Percentiles rank a stretch among this genome's conserved stretches.
Conservation (phyloP, 345 rosid genomes). For the Rubroshorea leprosula region DNA sequence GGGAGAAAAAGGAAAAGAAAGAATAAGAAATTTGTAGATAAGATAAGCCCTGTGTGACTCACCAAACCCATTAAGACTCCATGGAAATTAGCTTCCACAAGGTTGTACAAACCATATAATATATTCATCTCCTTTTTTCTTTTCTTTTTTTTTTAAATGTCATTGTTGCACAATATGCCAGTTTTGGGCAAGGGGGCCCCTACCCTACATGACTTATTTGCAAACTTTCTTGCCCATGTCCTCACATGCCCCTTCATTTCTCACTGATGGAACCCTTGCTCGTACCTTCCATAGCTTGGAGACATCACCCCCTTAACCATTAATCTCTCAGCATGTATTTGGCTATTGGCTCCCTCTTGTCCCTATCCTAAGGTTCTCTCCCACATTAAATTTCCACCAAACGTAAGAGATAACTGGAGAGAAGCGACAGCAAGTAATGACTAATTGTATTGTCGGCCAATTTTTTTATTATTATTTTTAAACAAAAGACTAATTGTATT, state of each 20-base stretch:
- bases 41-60: constrained; percentile 42
- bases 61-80: constrained; percentile 21
- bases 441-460: too few species aligned
- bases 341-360: too few species aligned
- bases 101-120: not conserved
- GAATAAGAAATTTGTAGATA: constrained; percentile 18
- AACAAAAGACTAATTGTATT: too few species aligned
- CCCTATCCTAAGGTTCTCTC: too few species aligned
- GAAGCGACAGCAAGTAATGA: too few species aligned
- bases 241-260: constrained; percentile 6
- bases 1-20: constrained; percentile 9
- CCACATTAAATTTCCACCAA: too few species aligned
- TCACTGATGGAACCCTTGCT: not conserved
- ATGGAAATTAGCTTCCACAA: constrained; percentile 16
- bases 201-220: not conserved
- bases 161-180: constrained; percentile 20
- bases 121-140: not conserved
- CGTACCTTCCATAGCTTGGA: too few species aligned
- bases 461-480: too few species aligned
- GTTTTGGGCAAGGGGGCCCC: constrained; percentile 5
- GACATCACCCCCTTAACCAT: too few species aligned
- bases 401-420: too few species aligned
- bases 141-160: constrained; percentile 1
- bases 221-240: not conserved
- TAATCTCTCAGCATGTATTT: too few species aligned